Evolutionary conservation across 2,329 filamentous ascomycete species (phyloP).

Genomic region (Penicillium hordei): DNA sequence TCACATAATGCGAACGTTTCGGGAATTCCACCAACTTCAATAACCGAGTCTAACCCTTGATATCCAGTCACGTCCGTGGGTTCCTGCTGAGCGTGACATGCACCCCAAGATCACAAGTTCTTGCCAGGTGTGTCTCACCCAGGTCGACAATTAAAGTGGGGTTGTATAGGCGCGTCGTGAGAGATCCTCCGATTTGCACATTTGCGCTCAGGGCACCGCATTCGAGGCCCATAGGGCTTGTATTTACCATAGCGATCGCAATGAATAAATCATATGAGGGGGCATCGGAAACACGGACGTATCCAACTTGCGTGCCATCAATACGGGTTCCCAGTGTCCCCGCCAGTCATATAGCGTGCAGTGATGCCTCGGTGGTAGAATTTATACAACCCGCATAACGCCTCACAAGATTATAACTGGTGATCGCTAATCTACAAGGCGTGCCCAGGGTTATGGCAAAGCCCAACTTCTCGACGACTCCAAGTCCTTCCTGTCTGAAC

Average conservation of each 20-base stretch:
- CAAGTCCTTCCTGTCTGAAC: conserved; percentile 57
- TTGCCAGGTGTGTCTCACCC: conserved; percentile 49
- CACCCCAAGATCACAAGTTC: conserved; percentile 53
- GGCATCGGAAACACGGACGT: conserved; percentile 54
- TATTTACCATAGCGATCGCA: conserved; percentile 55
- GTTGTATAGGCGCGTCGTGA: conserved; percentile 57
- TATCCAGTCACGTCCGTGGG: conserved; percentile 51
- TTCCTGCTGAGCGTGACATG: conserved; percentile 41
- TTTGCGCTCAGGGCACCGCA: conserved; percentile 55
- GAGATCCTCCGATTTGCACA: conserved; percentile 53
- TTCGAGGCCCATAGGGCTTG: conserved; percentile 58
- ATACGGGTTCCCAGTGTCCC: conserved; percentile 55
- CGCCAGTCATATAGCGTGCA: conserved; percentile 55
- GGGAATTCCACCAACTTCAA: conserved; percentile 58
- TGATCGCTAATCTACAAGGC: conserved; percentile 45
- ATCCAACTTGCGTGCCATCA: conserved; percentile 59
- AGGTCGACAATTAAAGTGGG: conserved; percentile 55
- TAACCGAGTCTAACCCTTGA: conserved; percentile 57
- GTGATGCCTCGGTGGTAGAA: conserved; percentile 54
- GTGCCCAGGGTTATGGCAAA: conserved; percentile 48
- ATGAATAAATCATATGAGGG: conserved; percentile 23
- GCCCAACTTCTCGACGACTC: conserved; percentile 49
- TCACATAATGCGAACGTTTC: conserved; percentile 53
- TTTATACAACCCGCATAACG: conserved; percentile 52
- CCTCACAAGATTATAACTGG: conserved; percentile 55